Evolutionary conservation across 2,329 filamentous ascomycete genomes (phyloP).

Genomic region (Hirsutella minnesotensis): DNA sequence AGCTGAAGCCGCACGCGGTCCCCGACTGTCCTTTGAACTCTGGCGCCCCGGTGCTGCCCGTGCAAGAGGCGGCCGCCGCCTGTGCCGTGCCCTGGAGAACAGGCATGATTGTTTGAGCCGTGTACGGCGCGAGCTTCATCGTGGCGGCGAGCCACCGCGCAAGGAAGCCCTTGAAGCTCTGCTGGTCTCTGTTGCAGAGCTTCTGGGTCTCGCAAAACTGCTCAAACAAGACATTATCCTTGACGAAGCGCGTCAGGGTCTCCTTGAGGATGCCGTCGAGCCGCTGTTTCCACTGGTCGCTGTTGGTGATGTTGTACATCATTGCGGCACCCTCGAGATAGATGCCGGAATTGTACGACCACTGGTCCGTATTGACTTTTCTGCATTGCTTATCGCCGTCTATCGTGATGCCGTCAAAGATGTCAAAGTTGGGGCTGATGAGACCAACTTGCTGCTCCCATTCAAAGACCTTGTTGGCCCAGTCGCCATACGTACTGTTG

Average conservation of each 20-base stretch:
- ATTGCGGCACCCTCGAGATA: conserved; percentile 50
- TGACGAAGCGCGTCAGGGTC: conserved; percentile 41
- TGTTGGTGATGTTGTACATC: conserved; percentile 49
- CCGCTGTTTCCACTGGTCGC: conserved; percentile 42
- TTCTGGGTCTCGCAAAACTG: conserved; percentile 49
- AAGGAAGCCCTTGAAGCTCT: conserved; percentile 66
- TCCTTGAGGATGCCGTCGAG: conserved; percentile 44
- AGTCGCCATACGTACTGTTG: conserved; percentile 66
- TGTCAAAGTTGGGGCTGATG: conserved; percentile 39
- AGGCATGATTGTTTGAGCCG: conserved; percentile 33
- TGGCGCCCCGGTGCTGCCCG: conserved; percentile 24
- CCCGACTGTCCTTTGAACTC: conserved; percentile 38
- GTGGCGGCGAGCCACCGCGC: conserved; percentile 52
- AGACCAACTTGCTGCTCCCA: conserved; percentile 48
- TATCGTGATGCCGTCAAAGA: conserved; percentile 39
- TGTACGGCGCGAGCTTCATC: conserved; percentile 41
- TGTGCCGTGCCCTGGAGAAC: conserved; percentile 38
- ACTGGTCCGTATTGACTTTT: conserved; percentile 45
- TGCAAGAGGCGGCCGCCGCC: conserved; percentile 40
- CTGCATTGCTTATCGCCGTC: conserved; percentile 31
- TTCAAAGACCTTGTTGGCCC: conserved; percentile 60
- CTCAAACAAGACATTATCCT: conserved; percentile 46
- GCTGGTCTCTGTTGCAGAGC: conserved; percentile 59
- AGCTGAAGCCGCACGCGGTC: conserved; percentile 56
- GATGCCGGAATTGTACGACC: conserved; percentile 59